These are phyloP conservation scores for Eimeria sp. DNA, from an alignment of 169 alveolate genomes.

Conservation along the genomic window DNA sequence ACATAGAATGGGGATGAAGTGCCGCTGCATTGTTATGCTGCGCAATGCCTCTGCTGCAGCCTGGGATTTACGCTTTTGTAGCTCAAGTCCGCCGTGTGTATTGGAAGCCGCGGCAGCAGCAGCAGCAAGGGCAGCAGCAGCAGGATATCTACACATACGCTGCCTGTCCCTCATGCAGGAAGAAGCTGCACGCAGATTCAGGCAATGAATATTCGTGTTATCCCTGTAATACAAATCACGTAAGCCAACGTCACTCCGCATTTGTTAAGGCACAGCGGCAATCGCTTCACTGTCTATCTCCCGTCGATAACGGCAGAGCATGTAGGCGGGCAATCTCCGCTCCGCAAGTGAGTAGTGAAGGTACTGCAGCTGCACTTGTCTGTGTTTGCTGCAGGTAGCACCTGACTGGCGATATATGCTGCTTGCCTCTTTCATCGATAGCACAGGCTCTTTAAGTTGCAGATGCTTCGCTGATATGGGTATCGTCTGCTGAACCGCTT, in stretches of 20 bases:
- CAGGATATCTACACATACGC: conserved; percentile 67
- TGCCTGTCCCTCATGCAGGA: conserved; percentile 74
- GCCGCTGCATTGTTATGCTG: not conserved
- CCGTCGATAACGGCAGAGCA: not conserved
- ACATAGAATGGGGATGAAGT: not conserved
- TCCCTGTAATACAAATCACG: conserved; percentile 67
- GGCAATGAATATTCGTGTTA: conserved; percentile 64
- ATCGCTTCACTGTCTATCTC: not conserved
- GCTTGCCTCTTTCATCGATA: conserved; percentile 67
- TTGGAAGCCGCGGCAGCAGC: conserved; percentile 75
- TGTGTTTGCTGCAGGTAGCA: conserved; percentile 47
- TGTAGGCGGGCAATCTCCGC: not conserved
- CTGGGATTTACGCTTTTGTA: conserved; percentile 53
- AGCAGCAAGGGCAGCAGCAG: conserved; percentile 68
- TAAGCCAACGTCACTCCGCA: not conserved
- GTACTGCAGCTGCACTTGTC: conserved; percentile 1
- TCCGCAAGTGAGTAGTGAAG: not conserved
- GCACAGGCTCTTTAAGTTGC: conserved; percentile 45
- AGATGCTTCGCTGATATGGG: conserved; percentile 80
- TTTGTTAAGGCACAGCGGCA: not conserved
- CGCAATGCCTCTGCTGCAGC: not conserved
- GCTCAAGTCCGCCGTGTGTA: conserved; percentile 76
- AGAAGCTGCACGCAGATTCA: conserved; percentile 56
- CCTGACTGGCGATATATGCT: conserved; percentile 81
- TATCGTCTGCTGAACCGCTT: not conserved